Evolutionary conservation across 495 filamentous ascomycete genomes (phyloP), one percentile per base, ranked within the genome.

Genomic region (Tuber microsphaerosporum): DNA sequence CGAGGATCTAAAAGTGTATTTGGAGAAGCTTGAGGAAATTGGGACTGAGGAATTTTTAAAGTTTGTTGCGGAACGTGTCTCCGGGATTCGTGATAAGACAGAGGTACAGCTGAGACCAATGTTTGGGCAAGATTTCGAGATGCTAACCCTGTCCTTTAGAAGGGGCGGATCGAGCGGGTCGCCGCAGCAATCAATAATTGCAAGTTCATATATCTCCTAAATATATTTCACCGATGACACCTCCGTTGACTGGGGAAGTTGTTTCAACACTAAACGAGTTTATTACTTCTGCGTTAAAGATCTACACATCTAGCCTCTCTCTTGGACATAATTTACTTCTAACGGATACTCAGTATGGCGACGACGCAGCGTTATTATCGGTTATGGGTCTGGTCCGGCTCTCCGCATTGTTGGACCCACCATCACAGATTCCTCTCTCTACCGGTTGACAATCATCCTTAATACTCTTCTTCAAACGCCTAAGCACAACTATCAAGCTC

Each of bases 291-390:
- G 88, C 87, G 72, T 75, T 90, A 37, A 82, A 84, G 69, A 81
- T 85, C 45, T 90, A 90, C 76, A 75, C 80, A 43, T 77, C 48
- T 73, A 79, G 83, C n/a, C 74, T 84, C 26, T 71, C 77, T 16
- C 76, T 84, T 19, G 79, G 80, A 37, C 70, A 77, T 17, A 73
- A 79, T n/a, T 78, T 84, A 22, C 77, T 84, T n/a, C 70, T 71
- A 44, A 89, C 87, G 48, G 89, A 90, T 75, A 88, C 87, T 71
- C 86, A 88, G 69, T 87, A 88, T 16, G 87, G 86, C 68, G 89
- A 90, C 76, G 88, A 90, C 73, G 84, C 88, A 41, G 86, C 85
- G 46, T 75, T 90, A 22, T 84, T 90, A 73, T 87, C 88, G 48
- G 85, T 87, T 26, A 90, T 89, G 88, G 85, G 84, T 31, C 81